Evolutionary conservation across 2,329 filamentous ascomycete species (phyloP).

Genomic region (Xenoacremonium recifei): DNA sequence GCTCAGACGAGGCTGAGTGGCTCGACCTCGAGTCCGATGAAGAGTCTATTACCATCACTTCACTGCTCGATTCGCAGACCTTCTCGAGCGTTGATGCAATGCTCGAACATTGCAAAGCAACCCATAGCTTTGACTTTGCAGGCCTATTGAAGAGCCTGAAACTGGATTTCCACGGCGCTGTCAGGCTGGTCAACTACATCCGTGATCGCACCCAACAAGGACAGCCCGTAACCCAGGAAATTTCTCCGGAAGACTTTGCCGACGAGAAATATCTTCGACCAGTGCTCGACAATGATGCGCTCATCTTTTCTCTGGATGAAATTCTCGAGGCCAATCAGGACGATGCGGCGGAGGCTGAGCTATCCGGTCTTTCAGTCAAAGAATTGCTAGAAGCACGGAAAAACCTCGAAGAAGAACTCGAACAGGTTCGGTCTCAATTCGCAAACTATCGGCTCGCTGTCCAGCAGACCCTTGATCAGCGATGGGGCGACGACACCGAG

Average conservation of each 20-base stretch:
- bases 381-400: conserved; percentile 48
- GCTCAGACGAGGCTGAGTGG: conserved; percentile 48
- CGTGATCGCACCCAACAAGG: conserved; percentile 46
- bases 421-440: conserved; percentile 59
- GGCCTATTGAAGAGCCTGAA: conserved; percentile 54
- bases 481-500: conserved; percentile 58
- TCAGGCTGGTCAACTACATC: conserved; percentile 74
- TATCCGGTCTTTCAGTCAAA: conserved; percentile 26
- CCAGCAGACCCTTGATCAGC: conserved; percentile 63
- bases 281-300: conserved; percentile 81
- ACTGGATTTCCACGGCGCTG: conserved; percentile 70
- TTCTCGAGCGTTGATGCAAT: conserved; percentile 65
- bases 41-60: conserved; percentile 60
- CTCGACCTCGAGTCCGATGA: conserved; percentile 61
- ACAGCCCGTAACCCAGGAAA: conserved; percentile 51
- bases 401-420: conserved; percentile 60
- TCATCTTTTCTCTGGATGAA: conserved; percentile 86
- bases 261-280: conserved; percentile 82
- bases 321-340: conserved; percentile 43
- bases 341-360: conserved; percentile 42
- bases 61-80: conserved; percentile 64
- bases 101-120: conserved; percentile 66
- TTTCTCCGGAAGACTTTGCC: conserved; percentile 62
- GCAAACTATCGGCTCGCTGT: conserved; percentile 64
- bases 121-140: conserved; percentile 65